Evolutionary conservation across 2,329 filamentous ascomycete species (phyloP).

Genomic region (Microthyrium microscopicum): DNA sequence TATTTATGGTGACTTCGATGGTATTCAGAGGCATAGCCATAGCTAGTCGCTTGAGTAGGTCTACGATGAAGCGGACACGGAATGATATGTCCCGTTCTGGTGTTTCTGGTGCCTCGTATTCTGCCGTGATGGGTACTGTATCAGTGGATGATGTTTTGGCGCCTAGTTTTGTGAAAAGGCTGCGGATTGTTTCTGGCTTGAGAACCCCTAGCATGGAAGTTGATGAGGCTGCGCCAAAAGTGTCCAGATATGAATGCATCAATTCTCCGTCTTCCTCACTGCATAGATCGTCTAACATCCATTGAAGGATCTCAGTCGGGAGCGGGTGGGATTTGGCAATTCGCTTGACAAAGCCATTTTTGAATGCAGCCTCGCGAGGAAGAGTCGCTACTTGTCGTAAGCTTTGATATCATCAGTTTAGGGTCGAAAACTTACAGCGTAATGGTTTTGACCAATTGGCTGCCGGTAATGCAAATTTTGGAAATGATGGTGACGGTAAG

Average conservation of each 20-base stretch:
- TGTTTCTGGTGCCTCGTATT: background rate
- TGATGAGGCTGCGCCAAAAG: conserved; percentile 9
- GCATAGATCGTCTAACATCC: conserved; percentile 25
- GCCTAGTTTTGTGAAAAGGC: background rate
- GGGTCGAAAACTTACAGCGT: no score
- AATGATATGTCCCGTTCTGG: conserved; percentile 3
- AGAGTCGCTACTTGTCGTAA: no score
- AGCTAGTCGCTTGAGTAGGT: background rate
- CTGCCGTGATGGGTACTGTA: background rate
- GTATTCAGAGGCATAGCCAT: background rate
- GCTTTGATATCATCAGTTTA: no score
- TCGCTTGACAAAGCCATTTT: conserved; percentile 24
- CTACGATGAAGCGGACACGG: background rate
- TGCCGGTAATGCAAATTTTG: no score
- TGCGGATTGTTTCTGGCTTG: background rate
- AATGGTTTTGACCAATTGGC: no score
- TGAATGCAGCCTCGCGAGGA: conserved; percentile 26
- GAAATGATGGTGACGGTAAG: conserved; percentile 13
- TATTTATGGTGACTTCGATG: conserved; percentile 3
- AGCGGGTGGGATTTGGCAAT: conserved; percentile 21
- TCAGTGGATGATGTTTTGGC: background rate
- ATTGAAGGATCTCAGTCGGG: conserved; percentile 22
- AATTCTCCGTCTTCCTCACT: conserved; percentile 18
- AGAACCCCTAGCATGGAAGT: background rate
- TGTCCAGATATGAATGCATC: conserved; percentile 18